Conservation (phyloP, 805 yeast species). For the Wickerhamomyces hampshirensis region DNA sequence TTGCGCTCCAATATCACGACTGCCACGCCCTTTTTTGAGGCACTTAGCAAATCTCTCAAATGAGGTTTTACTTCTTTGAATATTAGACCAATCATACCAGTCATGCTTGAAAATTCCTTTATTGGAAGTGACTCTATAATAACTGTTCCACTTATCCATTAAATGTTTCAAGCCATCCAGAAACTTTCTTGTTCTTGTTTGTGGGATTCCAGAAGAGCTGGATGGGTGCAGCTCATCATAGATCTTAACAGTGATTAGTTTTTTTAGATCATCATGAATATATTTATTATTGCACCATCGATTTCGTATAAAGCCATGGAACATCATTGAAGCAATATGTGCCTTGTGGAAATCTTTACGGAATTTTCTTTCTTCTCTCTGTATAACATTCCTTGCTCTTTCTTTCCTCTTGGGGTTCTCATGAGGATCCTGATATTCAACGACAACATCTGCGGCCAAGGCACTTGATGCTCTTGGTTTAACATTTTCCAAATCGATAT, state of each 20-base stretch:
- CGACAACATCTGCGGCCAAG: slow-evolving; percentile 14
- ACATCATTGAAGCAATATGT: slow-evolving; percentile 52
- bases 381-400: slow-evolving; percentile 31
- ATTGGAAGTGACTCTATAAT: slow-evolving; percentile 43
- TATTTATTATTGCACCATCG: slow-evolving; percentile 59
- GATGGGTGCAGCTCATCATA: slow-evolving; percentile 46
- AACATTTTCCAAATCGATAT: slow-evolving; percentile 20
- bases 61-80: slow-evolving; percentile 17
- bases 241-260: slow-evolving; percentile 43
- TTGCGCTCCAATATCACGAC: slow-evolving; percentile 76
- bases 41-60: slow-evolving; percentile 39
- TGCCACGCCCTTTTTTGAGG: slow-evolving; percentile 51
- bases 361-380: slow-evolving; percentile 49
- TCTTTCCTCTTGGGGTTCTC: slow-evolving; percentile 22
- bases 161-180: slow-evolving; percentile 72
- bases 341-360: slow-evolving; percentile 56
- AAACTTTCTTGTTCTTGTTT: slow-evolving; percentile 54
- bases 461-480: slow-evolving; percentile 16
- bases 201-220: slow-evolving; percentile 30
- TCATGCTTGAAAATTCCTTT: slow-evolving; percentile 34
- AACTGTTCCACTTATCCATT: slow-evolving; percentile 55
- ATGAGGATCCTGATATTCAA: slow-evolving; percentile 12
- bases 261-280: slow-evolving; percentile 37
- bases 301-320: slow-evolving; percentile 68
- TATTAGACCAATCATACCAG: slow-evolving; percentile 36